A percentile compares a stretch with the other conserved stretches of the same genome.
Conservation (phyloP, 805 yeast genomes). For the Pichia manshurica region DNA sequence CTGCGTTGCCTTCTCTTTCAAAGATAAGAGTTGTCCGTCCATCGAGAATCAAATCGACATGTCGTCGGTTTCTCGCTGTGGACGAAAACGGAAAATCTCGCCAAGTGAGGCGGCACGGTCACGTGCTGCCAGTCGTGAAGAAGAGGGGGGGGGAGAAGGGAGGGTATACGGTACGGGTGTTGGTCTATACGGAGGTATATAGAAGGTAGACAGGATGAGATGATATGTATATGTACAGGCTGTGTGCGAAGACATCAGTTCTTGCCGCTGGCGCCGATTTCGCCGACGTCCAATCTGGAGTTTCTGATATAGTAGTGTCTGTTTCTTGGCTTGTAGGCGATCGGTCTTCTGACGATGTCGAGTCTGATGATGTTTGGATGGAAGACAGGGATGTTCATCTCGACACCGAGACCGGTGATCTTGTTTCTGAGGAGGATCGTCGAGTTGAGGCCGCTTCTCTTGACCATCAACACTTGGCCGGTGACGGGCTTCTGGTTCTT, state of each 20-base stretch:
- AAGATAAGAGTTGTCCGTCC: no score
- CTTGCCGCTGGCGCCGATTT: constrained; percentile 41
- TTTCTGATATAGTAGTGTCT: constrained; percentile 89
- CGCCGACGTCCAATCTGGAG: constrained; percentile 69
- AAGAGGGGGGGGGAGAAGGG: no score
- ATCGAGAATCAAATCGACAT: no score
- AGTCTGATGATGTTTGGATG: constrained; percentile 73
- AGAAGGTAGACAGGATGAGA: no score
- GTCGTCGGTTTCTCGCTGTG: no score
- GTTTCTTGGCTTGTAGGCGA: constrained; percentile 66
- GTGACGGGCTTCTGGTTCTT: constrained; percentile 59
- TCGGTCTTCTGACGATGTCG: constrained; percentile 72
- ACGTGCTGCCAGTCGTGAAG: no score
- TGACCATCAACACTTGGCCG: constrained; percentile 76
- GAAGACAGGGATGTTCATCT: constrained; percentile 71
- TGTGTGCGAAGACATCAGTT: not conserved
- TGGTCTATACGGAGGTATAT: no score
- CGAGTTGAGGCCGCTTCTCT: constrained; percentile 65
- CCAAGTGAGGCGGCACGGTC: no score
- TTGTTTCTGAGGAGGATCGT: constrained; percentile 80
- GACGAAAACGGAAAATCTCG: no score
- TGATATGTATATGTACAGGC: not conserved
- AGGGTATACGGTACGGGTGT: no score
- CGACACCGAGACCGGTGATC: constrained; percentile 78
- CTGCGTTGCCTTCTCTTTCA: no score